Conservation (phyloP, 1,284 basidiomycete species). For the Mycena citricolor region DNA sequence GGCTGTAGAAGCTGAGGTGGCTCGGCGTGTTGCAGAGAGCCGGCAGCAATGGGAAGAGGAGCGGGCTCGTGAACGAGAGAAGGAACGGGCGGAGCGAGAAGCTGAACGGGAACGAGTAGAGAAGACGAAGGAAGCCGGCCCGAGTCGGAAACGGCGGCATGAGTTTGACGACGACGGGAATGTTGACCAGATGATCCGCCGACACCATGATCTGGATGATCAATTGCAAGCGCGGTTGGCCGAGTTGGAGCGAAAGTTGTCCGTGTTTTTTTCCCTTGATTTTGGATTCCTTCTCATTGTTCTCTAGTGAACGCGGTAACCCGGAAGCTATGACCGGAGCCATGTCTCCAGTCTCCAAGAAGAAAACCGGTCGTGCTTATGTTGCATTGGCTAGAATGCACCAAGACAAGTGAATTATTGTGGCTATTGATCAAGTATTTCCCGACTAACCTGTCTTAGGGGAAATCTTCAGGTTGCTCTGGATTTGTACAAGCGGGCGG, state of each 20-base stretch:
- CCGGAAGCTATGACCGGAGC: slow-evolving; percentile 60
- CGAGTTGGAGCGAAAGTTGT: slow-evolving; percentile 74
- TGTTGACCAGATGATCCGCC: slow-evolving; percentile 58
- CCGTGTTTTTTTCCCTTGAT: slow-evolving; percentile 29
- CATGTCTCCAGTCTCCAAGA: slow-evolving; percentile 67
- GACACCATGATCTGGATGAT: slow-evolving; percentile 64
- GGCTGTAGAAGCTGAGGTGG: slow-evolving; percentile 72
- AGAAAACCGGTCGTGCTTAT: slow-evolving; percentile 74
- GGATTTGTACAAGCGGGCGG: slow-evolving; percentile 73
- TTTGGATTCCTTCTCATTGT: slow-evolving; percentile 8
- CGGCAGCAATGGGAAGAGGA: too few relatives aligned
- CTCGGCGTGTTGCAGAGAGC: slow-evolving; percentile 60
- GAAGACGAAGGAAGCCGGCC: slow-evolving; percentile 30
- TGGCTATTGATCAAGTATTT: slow-evolving; percentile 8
- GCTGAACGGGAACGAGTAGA: slow-evolving; percentile 30
- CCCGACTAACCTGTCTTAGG: slow-evolving; percentile 36
- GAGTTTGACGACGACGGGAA: slow-evolving; percentile 51
- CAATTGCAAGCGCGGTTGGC: slow-evolving; percentile 61
- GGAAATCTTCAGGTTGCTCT: slow-evolving; percentile 71
- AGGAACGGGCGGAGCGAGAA: slow-evolving; percentile 43
- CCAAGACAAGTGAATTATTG: slow-evolving; percentile 62
- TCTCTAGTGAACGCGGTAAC: slow-evolving; percentile 38
- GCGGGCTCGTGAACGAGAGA: slow-evolving; percentile 36
- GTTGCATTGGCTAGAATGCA: slow-evolving; percentile 73
- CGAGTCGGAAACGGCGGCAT: slow-evolving; percentile 27